phyloP scores from a whole-genome alignment of 2,329 filamentous ascomycete genomes.

The Colletotrichum tabaci region DNA sequence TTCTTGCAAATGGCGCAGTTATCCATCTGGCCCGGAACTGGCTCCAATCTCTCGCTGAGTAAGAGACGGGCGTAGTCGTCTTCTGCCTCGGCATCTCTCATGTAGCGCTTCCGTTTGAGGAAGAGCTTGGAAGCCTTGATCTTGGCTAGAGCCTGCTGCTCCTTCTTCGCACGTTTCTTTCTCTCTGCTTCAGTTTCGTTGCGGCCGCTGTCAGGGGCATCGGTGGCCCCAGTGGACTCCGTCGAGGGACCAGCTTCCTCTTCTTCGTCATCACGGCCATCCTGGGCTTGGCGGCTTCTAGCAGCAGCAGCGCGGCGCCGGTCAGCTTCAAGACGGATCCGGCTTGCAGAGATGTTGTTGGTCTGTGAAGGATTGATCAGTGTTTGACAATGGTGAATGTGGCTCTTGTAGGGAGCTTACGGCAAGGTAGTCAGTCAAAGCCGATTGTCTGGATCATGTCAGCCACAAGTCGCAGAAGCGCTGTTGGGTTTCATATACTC shows the following conservation, averaged over 20 bases:
- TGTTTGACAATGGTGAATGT: background rate
- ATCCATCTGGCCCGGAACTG: slow-evolving; percentile 86
- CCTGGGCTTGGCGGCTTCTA: slow-evolving; percentile 45
- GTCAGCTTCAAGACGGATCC: slow-evolving; percentile 67
- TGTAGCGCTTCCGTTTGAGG: slow-evolving; percentile 65
- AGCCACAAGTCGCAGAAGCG: background rate
- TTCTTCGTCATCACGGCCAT: slow-evolving; percentile 48
- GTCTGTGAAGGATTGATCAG: slow-evolving; percentile 59
- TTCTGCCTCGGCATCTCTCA: slow-evolving; percentile 60
- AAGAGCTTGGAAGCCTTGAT: slow-evolving; percentile 74
- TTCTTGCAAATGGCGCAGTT: slow-evolving; percentile 90
- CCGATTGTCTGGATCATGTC: slow-evolving; percentile 60
- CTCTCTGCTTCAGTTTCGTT: slow-evolving; percentile 45
- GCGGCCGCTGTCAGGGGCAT: slow-evolving; percentile 18
- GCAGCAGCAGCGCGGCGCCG: slow-evolving; percentile 55
- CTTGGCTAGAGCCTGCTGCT: slow-evolving; percentile 70
- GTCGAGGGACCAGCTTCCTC: slow-evolving; percentile 36
- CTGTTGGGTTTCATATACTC: background rate
- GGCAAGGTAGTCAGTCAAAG: slow-evolving; percentile 68
- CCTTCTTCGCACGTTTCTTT: slow-evolving; percentile 59
- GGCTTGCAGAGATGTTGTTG: slow-evolving; percentile 78
- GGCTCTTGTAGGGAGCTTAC: slow-evolving; percentile 49
- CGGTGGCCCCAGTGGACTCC: slow-evolving; percentile 41
- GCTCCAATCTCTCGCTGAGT: slow-evolving; percentile 63
- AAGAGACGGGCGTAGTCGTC: slow-evolving; percentile 66